Evolutionary conservation across 2,329 filamentous ascomycete species (phyloP).

Genomic region (Cryphonectria japonica): DNA sequence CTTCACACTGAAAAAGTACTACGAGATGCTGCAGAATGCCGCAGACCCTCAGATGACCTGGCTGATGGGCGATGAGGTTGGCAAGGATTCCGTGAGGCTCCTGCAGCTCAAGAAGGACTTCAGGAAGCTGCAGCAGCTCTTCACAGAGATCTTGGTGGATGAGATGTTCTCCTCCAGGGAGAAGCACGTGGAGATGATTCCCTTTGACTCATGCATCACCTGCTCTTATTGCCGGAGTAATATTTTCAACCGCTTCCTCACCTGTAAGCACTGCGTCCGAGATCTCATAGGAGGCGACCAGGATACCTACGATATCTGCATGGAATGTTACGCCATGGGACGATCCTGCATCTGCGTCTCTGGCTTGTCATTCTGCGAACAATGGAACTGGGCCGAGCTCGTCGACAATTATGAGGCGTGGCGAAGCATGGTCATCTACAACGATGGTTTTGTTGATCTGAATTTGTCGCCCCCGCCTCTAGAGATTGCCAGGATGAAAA

Average conservation of each 20-base stretch:
- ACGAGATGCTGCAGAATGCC: constrained; percentile 58
- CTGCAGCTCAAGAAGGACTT: constrained; percentile 83
- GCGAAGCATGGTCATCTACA: constrained; percentile 76
- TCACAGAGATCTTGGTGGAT: constrained; percentile 76
- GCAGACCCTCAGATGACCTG: constrained; percentile 54
- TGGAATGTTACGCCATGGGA: constrained; percentile 99
- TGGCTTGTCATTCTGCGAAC: constrained; percentile 86
- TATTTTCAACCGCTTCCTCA: constrained; percentile 96
- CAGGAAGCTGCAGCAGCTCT: constrained; percentile 76
- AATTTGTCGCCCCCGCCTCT: constrained; percentile 71
- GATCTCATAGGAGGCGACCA: constrained; percentile 68
- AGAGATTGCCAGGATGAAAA: constrained; percentile 67
- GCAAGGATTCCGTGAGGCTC: constrained; percentile 48
- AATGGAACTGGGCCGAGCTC: constrained; percentile 84
- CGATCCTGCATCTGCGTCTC: constrained; percentile 90
- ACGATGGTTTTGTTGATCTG: constrained; percentile 69
- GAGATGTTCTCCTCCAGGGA: constrained; percentile 82
- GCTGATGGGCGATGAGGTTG: constrained; percentile 50
- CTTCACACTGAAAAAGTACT: constrained; percentile 82
- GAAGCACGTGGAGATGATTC: constrained; percentile 72
- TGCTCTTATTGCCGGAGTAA: constrained; percentile 96
- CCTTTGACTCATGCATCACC: constrained; percentile 88
- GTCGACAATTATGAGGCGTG: constrained; percentile 79
- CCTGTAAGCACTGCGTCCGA: constrained; percentile 82
- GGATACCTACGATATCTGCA: constrained; percentile 93